Evolutionary conservation across 257 asterid species (phyloP), one percentile per base, ranked within the genome.

Genomic region (Eustoma russellianum): DNA sequence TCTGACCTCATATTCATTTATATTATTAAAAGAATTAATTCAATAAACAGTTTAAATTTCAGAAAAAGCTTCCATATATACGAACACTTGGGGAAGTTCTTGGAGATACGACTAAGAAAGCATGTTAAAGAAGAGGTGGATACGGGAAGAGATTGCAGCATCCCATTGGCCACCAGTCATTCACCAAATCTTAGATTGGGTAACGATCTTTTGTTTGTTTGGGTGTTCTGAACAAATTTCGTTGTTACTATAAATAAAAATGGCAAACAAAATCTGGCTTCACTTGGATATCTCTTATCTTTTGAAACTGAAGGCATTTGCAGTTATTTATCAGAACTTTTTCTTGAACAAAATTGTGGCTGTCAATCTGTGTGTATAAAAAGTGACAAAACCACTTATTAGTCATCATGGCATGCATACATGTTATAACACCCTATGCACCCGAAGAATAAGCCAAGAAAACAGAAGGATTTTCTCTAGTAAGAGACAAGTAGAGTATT

Each of bases 181-280:
- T 62, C 55, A 53, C 55, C 17, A 62, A 53, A 62, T 62, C 67
- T 62, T 33, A 18, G 46, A 24, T 13, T 62, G 43, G 3, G 67
- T 60, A 62, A 62, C 55, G 55, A 62, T 62, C 67, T 62, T 62
- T 62, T 62, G 67, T 62, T 53, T 53, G 60, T 35, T 62, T 53
- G 24, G 52, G 13, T 53, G 48, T 46, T 46, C 55, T 46, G 60
- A 46, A 53, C 33, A 43, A 45, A 47, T 30, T 51, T 53, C 55
- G 17, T 52, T 53, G 54, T 34, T 62, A 33, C 34, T 62, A 17
- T 15, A 46, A 5, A 34, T 53, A 30, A 62, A 46, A 53, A 59
- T 62, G 61, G 60, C 17, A 62, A 62, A 17, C 11, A 41, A 52
- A 17, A 14, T 55, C 50, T n/a, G 38, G 40, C 46, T 53, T 52